These are phyloP conservation scores for Botryotinia globosa DNA, from an alignment of 2,329 filamentous ascomycete genomes.

Conservation along the genomic window DNA sequence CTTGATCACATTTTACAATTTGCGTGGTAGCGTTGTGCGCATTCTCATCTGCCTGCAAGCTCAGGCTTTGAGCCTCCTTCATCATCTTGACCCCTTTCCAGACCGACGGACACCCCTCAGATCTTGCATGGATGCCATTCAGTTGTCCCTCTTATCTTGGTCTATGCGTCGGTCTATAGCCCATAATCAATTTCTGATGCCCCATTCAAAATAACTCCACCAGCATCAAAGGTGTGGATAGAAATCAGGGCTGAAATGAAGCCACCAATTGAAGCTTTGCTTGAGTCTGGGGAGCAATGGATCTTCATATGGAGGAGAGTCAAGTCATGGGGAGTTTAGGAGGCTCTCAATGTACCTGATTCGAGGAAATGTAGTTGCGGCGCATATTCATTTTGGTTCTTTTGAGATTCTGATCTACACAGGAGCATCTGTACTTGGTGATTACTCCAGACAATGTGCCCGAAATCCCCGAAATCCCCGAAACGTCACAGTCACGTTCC, in stretches of 20 bases:
- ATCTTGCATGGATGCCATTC: not conserved
- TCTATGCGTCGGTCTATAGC: not conserved
- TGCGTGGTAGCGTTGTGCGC: not conserved
- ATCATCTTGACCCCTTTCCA: not conserved
- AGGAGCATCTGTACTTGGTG: not conserved
- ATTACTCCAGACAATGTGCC: not conserved
- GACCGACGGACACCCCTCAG: not conserved
- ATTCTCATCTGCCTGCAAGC: not conserved
- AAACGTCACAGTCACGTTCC: not conserved
- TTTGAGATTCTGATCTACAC: not conserved
- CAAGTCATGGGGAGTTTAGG: not conserved
- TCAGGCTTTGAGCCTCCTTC: not conserved
- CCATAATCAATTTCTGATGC: not conserved
- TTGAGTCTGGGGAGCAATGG: not conserved
- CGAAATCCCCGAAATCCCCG: not conserved
- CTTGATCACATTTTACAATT: not conserved
- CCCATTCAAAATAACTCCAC: not conserved
- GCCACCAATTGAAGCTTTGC: not conserved
- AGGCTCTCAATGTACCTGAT: not conserved
- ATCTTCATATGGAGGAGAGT: not conserved
- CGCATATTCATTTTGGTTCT: not conserved
- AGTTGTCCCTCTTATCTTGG: not conserved
- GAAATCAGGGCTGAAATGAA: conserved; percentile 2
- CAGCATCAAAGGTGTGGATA: not conserved
- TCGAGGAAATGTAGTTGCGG: not conserved